These are phyloP conservation scores for Chaetomium sp. DNA, from an alignment of 2,329 filamentous ascomycete species.

Conservation along the genomic window DNA sequence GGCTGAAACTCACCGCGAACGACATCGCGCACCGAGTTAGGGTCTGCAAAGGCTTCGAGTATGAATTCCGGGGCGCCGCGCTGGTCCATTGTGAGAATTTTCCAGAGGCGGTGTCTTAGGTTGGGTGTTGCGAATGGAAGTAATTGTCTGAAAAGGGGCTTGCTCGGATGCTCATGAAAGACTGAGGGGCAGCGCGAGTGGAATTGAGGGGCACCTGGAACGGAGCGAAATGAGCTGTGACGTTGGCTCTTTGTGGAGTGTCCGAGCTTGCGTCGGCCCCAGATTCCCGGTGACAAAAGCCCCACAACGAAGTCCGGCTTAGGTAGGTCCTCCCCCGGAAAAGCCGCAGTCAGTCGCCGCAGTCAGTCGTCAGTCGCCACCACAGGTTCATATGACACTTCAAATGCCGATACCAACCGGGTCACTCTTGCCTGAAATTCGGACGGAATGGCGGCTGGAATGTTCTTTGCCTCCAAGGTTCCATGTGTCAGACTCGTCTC, in stretches of 20 bases:
- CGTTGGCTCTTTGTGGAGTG: slow-evolving; percentile 18
- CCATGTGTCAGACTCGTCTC: background rate
- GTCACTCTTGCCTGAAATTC: background rate
- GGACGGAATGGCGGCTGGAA: background rate
- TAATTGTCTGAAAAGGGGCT: background rate
- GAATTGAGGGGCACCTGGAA: slow-evolving; percentile 24
- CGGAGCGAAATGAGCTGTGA: slow-evolving; percentile 21
- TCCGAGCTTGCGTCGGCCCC: slow-evolving; percentile 13
- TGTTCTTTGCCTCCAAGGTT: background rate
- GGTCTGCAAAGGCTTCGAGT: slow-evolving; percentile 91
- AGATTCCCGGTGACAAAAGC: slow-evolving; percentile 5
- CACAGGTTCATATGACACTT: background rate
- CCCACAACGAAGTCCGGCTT: background rate
- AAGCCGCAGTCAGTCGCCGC: background rate
- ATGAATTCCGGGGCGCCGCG: slow-evolving; percentile 79
- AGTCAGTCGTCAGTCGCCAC: no score
- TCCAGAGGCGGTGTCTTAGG: slow-evolving; percentile 3
- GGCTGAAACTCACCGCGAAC: slow-evolving; percentile 71
- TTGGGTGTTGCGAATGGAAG: slow-evolving; percentile 1
- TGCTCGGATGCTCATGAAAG: background rate
- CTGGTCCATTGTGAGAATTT: slow-evolving; percentile 47
- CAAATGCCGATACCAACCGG: slow-evolving; percentile 16
- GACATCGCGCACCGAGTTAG: slow-evolving; percentile 84
- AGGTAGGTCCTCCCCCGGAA: background rate
- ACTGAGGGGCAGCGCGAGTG: slow-evolving; percentile 24